These are phyloP conservation scores for Globisporangium sylvaticum DNA, from an alignment of 352 stramenopile genomes.

Conservation along the genomic window DNA sequence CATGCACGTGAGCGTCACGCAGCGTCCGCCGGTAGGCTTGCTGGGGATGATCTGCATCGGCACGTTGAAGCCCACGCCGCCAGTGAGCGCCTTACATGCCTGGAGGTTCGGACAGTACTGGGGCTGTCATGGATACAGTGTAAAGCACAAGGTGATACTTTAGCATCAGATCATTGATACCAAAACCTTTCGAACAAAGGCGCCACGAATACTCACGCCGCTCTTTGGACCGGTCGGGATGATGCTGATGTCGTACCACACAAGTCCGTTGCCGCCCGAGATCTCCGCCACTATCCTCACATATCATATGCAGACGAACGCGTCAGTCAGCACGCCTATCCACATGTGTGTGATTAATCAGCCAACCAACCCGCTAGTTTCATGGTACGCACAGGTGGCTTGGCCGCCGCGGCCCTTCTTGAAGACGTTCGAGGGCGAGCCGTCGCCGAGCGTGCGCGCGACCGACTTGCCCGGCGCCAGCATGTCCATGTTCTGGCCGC, in stretches of 20 bases:
- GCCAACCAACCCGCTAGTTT: neutral
- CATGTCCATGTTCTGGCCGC: slow-evolving; percentile 21
- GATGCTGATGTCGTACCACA: slow-evolving; percentile 72
- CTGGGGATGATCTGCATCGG: slow-evolving; percentile 59
- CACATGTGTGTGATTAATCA: neutral
- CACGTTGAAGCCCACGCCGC: slow-evolving; percentile 58
- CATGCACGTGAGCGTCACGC: slow-evolving; percentile 49
- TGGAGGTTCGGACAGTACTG: slow-evolving; percentile 44
- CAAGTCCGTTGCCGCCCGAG: slow-evolving; percentile 31
- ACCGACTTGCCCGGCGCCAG: slow-evolving; percentile 30
- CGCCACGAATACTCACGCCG: neutral
- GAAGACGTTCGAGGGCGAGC: slow-evolving; percentile 42
- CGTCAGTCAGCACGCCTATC: neutral
- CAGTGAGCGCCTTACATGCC: slow-evolving; percentile 54
- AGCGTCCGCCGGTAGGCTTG: slow-evolving; percentile 31
- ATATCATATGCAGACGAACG: slow-evolving; percentile 10
- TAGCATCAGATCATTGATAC: neutral
- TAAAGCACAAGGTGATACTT: neutral
- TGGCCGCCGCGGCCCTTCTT: slow-evolving; percentile 46
- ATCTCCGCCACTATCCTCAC: slow-evolving; percentile 55
- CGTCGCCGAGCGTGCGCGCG: slow-evolving; percentile 21
- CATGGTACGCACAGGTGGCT: slow-evolving; percentile 44
- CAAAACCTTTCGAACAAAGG: neutral
- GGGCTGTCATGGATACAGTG: slow-evolving; percentile 29
- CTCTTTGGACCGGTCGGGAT: slow-evolving; percentile 47